Evolutionary conservation across 73 alveolate genomes (phyloP).

Genomic region (Tetrahymena malaccensis): DNA sequence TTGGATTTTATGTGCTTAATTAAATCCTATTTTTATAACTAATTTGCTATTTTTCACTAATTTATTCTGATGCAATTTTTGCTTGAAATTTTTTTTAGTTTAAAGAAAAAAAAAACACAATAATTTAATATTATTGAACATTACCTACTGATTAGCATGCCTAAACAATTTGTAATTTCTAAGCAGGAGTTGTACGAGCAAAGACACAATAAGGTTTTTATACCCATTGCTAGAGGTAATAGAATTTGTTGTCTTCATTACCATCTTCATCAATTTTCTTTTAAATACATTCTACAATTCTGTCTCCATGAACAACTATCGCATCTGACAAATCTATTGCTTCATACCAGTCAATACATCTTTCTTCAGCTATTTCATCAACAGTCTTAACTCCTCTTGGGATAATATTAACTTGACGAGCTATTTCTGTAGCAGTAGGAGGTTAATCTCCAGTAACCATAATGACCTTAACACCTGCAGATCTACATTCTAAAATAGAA

Average conservation of each 20-base stretch:
- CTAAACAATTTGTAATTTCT: slow-evolving; percentile 88
- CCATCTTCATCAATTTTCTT: slow-evolving; percentile 57
- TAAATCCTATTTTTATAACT: neutral
- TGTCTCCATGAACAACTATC: slow-evolving; percentile 77
- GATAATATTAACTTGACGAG: slow-evolving; percentile 61
- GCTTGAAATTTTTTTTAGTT: too few relatives aligned
- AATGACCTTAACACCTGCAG: slow-evolving; percentile 94
- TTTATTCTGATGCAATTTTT: too few relatives aligned
- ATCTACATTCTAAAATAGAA: slow-evolving; percentile 69
- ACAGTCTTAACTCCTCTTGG: slow-evolving; percentile 48
- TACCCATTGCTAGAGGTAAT: slow-evolving; percentile 55
- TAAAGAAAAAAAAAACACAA: neutral
- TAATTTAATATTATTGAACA: neutral
- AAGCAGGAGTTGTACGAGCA: slow-evolving; percentile 94
- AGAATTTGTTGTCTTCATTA: slow-evolving; percentile 63
- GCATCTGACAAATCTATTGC: slow-evolving; percentile 60
- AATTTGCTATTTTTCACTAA: neutral
- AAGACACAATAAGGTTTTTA: slow-evolving; percentile 78
- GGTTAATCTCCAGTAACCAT: slow-evolving; percentile 97
- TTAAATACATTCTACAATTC: slow-evolving; percentile 27
- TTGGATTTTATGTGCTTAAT: too few relatives aligned
- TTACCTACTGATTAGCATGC: slow-evolving; percentile 61
- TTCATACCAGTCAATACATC: slow-evolving; percentile 51
- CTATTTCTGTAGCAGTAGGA: slow-evolving; percentile 97
- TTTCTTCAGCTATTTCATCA: slow-evolving; percentile 49